Evolutionary conservation across 2,329 filamentous ascomycete genomes (phyloP).

Genomic region (Xylaria sp.): DNA sequence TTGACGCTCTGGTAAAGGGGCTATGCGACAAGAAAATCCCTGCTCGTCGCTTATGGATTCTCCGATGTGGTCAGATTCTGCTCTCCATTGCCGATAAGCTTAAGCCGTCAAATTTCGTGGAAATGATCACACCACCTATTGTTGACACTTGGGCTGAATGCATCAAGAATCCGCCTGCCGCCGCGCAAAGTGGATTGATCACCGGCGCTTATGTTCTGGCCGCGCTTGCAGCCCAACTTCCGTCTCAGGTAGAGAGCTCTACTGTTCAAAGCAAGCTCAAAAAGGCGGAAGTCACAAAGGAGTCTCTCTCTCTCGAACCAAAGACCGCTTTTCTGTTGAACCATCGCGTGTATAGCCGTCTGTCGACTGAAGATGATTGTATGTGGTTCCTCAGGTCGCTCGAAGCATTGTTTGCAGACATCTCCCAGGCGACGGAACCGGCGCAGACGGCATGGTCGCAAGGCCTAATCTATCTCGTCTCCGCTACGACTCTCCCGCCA

Average conservation of each 20-base stretch:
- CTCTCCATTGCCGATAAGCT: constrained; percentile 48
- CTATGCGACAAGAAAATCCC: constrained; percentile 77
- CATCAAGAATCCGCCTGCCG: constrained; percentile 67
- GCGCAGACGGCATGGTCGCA: constrained; percentile 74
- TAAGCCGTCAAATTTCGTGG: constrained; percentile 47
- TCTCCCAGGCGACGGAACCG: constrained; percentile 47
- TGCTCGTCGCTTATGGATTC: constrained; percentile 73
- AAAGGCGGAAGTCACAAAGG: constrained; percentile 57
- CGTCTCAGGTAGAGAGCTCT: constrained; percentile 51
- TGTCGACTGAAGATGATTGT: constrained; percentile 68
- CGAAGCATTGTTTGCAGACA: constrained; percentile 50
- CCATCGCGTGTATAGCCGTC: constrained; percentile 75
- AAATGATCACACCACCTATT: constrained; percentile 50
- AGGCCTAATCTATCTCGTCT: constrained; percentile 73
- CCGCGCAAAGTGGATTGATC: constrained; percentile 77
- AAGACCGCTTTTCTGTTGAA: constrained; percentile 87
- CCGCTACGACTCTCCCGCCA: constrained; percentile 55
- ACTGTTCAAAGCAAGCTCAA: constrained; percentile 45
- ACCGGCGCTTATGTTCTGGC: constrained; percentile 71
- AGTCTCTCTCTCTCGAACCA: constrained; percentile 63
- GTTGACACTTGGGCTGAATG: constrained; percentile 73
- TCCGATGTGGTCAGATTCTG: constrained; percentile 67
- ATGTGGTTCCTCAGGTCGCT: constrained; percentile 71
- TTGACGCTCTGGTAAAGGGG: constrained; percentile 74
- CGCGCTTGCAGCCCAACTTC: constrained; percentile 54